Conservation (phyloP, 176 grass and related monocot species). For the maize (Zea mays) region Zm-B73-REFERENCE-NAM-5.0 NC_050099.1:243235001-243235500, state of each 20-base stretch:
- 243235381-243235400: slow-evolving; percentile 21
- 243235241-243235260: slow-evolving; percentile 52
- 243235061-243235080: no score
- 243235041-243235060: no score
- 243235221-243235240: slow-evolving; percentile 45
- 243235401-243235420: slow-evolving; percentile 17
- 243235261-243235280: slow-evolving; percentile 47
- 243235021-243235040: no score
- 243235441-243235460: slow-evolving; percentile 5
- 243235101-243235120: slow-evolving; percentile 59
- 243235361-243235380: slow-evolving; percentile 28
- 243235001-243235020: no score
- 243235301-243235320: neutral
- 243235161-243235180: slow-evolving; percentile 40
- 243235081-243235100: no score
- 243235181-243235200: slow-evolving; percentile 60
- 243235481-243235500: no score
- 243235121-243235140: slow-evolving; percentile 69
- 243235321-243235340: slow-evolving; percentile 3
- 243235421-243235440: slow-evolving; percentile 6
- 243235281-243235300: neutral
- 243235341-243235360: slow-evolving; percentile 1
- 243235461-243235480: slow-evolving; percentile 10
- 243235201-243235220: slow-evolving; percentile 43
- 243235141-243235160: slow-evolving; percentile 24